A percentile compares a stretch with the other conserved stretches of the same genome.
phyloP scores from a whole-genome alignment of 83 land plant genomes.

The Isoetes engelmannii region DNA sequence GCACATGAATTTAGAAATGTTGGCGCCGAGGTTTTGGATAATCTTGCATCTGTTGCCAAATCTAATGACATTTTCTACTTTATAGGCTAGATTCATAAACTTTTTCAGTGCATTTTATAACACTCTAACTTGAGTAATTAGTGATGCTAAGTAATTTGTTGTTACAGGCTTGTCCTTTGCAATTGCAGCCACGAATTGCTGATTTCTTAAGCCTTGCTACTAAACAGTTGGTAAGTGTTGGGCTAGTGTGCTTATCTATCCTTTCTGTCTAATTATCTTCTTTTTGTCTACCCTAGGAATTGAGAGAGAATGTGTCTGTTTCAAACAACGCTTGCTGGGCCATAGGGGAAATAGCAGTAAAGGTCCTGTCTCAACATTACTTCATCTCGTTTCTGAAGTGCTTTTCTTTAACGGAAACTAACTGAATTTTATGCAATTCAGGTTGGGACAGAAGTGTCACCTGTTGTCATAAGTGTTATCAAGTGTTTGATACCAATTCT shows the following conservation, averaged over 20 bases:
- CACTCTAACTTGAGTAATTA: no score
- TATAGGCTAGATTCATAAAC: no score
- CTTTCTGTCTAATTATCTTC: not conserved
- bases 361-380: slow-evolving; percentile 39
- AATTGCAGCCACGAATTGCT: slow-evolving; percentile 68
- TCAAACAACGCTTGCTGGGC: slow-evolving; percentile 99
- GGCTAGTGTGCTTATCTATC: not conserved
- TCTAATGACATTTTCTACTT: no score
- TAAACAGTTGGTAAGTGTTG: slow-evolving; percentile 71
- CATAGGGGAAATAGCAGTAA: slow-evolving; percentile 93
- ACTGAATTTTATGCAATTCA: slow-evolving; percentile 23
- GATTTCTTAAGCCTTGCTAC: slow-evolving; percentile 80
- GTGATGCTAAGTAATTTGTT: not conserved
- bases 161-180: slow-evolving; percentile 74
- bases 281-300: slow-evolving; percentile 41
- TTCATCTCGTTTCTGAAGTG: not conserved
- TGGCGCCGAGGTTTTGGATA: no score
- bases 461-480: slow-evolving; percentile 70
- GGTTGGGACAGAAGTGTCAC: slow-evolving; percentile 79
- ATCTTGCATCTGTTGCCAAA: no score
- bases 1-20: no score
- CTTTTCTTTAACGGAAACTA: not conserved
- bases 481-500: slow-evolving; percentile 78
- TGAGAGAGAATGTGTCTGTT: slow-evolving; percentile 76
- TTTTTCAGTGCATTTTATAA: no score